Percentiles rank a stretch among this genome's conserved stretches.
Evolutionary conservation across 306 rosid genomes (phyloP).

Genomic region (Pyrus betulifolia): DNA sequence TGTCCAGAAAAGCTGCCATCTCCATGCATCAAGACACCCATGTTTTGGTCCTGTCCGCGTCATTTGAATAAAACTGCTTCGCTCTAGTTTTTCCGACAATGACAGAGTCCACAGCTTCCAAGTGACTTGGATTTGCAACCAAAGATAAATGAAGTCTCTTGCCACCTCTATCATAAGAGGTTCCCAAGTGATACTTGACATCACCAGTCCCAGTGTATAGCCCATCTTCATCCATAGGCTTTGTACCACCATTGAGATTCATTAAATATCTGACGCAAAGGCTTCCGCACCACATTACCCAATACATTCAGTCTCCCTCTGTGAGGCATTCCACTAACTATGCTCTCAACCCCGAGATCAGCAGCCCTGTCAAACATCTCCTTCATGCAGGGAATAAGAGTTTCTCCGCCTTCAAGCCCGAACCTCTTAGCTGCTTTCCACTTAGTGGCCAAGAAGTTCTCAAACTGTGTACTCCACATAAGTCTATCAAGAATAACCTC

Average conservation of each 20-base stretch:
- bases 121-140: constrained; percentile 93
- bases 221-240: constrained; percentile 82
- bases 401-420: constrained; percentile 93
- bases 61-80: constrained; percentile 74
- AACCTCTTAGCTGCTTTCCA: constrained; percentile 93
- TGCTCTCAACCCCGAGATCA: constrained; percentile 95
- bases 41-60: constrained; percentile 62
- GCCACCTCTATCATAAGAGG: constrained; percentile 93
- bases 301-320: constrained; percentile 81
- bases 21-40: constrained; percentile 88
- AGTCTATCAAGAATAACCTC: constrained; percentile 87
- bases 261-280: constrained; percentile 81
- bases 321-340: constrained; percentile 91
- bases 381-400: constrained; percentile 92
- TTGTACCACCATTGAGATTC: constrained; percentile 78
- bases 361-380: constrained; percentile 92
- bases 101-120: constrained; percentile 89
- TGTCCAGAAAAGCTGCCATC: constrained; percentile 99
- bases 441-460: constrained; percentile 88
- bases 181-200: constrained; percentile 92
- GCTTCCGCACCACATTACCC: constrained; percentile 91
- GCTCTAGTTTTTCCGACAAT: constrained; percentile 97
- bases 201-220: constrained; percentile 95
- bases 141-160: constrained; percentile 76
- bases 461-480: constrained; percentile 88